Evolutionary conservation across 257 asterid species (phyloP), one percentile per base, ranked within the genome.

Genomic region (Cynanchum wilfordii): DNA sequence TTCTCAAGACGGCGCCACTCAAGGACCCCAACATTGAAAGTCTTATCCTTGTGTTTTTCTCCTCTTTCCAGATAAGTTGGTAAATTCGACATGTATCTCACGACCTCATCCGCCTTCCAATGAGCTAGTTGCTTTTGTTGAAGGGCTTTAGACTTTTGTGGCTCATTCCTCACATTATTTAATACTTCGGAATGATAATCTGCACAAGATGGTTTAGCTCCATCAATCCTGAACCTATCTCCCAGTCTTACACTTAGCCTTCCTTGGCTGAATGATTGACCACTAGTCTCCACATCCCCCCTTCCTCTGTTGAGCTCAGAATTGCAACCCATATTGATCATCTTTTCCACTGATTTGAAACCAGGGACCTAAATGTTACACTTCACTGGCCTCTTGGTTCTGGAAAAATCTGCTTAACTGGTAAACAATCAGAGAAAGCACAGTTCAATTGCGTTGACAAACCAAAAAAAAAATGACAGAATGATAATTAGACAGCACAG

Each of bases 41-140:
- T 82, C 78, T 86, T 89, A 66, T 90, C 93, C 75, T 82, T 76
- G 49, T 73, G 67, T 36, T 79, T 74, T 75, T 74, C 86, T 64
- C 89, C 97, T 59, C 69, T 83, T 81, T 89, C 90, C 73, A 90
- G 83, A 76, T 80, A 90, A 68, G 69, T 78, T 6, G 97, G 97
- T 78, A 90, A 89, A 79, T 80, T 84, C n/a, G 96, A 89, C 97
- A 90, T 90, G 88, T 86, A 84, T 82, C 85, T 86, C n/a, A 90
- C 90, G 47, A 89, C 82, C 82, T 90, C 97, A 75, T 87, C 93
- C 0, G 36, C 70, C 72, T 72, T 84, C 59, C 54, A 71, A 67
- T 78, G 78, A 10, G 22, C 77, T 9, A 51, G 76, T 51, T 85
- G 81, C 80, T 83, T 90, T 72, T 66, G 71, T 73, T 67, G 78